phyloP scores from a whole-genome alignment of 768 basidiomycete species.

The Lentinula boryana region DNA sequence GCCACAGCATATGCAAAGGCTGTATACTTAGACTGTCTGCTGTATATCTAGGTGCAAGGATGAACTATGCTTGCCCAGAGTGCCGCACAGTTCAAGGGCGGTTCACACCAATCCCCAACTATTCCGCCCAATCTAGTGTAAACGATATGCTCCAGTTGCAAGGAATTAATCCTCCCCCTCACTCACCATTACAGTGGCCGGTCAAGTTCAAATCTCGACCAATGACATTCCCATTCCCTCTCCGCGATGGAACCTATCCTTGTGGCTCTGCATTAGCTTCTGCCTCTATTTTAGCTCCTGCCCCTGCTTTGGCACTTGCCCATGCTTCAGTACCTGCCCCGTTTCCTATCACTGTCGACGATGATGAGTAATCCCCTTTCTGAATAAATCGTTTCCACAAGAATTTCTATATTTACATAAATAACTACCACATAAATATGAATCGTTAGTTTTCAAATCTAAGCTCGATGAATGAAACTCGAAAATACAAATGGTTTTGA shows the following conservation, averaged over 20 bases:
- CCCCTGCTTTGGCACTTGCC: too few relatives aligned
- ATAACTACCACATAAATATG: too few relatives aligned
- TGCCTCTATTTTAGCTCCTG: too few relatives aligned
- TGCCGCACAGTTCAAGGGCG: neutral
- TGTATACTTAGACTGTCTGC: neutral
- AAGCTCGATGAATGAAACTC: neutral
- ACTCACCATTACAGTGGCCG: neutral
- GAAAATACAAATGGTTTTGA: neutral
- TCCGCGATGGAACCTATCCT: neutral
- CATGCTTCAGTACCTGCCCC: neutral
- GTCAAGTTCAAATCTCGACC: neutral
- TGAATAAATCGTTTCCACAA: too few relatives aligned
- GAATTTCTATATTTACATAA: too few relatives aligned
- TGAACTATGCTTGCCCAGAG: neutral
- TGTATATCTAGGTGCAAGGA: neutral
- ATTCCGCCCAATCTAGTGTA: neutral
- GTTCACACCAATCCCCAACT: neutral
- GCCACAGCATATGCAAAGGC: neutral
- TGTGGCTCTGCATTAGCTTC: too few relatives aligned
- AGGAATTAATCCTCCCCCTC: neutral
- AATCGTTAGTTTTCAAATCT: too few relatives aligned
- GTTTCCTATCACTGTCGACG: neutral
- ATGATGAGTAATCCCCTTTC: too few relatives aligned
- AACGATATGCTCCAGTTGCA: neutral
- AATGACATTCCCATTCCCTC: neutral